Base-by-base conservation (phyloP, 108 stramenopile genomes). In the Skeletonema costatum region DNA sequence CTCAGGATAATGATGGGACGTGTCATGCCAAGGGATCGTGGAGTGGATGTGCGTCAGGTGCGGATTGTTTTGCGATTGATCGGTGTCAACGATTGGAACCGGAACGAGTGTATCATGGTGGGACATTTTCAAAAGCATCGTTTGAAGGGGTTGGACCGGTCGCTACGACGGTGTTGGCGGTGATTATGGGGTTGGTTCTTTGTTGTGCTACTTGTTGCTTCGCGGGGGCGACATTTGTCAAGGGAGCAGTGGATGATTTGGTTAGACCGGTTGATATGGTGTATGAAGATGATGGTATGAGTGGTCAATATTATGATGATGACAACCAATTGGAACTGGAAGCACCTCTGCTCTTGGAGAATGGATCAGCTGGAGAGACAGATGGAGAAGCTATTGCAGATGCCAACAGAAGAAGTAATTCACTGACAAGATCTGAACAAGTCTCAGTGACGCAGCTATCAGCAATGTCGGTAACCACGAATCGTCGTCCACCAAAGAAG, bases 51-150 rank as follows among this genome's bases (percentile, higher is more conserved):
- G 73, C 81, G 1, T 59, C 77, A 2, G 95, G 95, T 29, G 93
- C 92, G 16, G 87, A 96, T 71, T 96, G 95, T 66, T 92, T 92
- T 79, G 89, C 91, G 12, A 92, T 91, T 65, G 88, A 93, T 80
- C 81, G 90, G 29, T 95, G 94, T 87, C 88, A 86, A 17, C 67
- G 94, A 36, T 64, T 74, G 32, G 86, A 86, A 66, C 88, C 94
- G 13, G 90, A 93, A 56, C 60, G 70, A 19, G 31, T 90, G 38
- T 41, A 41, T 25, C 48, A 62, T 44, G 78, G 73, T 2, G 78
- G 74, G 30, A 77, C 60, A 42, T 90, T 71, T 68, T 84, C 59
- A 41, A 39, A 9, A 2, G 66, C 29, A 32, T 81, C 70, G 41
- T 75, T 88, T 42, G 16, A 60, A 13, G 85, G 90, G 1, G 84